Conservation (phyloP, 352 stramenopile genomes). For the Pythium monospermum region DNA sequence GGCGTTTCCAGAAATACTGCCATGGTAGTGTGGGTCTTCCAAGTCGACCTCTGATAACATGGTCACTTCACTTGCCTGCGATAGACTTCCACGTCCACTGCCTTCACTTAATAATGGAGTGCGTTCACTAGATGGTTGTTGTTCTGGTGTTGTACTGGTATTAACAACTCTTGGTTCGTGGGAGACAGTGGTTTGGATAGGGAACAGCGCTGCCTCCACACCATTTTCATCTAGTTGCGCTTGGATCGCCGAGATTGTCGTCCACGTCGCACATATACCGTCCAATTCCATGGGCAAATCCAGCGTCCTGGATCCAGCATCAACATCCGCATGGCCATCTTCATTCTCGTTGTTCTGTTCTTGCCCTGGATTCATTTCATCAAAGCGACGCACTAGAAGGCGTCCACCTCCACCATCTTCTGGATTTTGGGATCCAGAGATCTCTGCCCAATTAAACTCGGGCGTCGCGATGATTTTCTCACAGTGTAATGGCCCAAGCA, state of each 20-base stretch:
- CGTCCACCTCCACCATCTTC: not conserved
- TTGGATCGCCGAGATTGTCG: conserved; percentile 5
- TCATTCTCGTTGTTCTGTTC: not conserved
- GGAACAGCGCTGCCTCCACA: conserved; percentile 10
- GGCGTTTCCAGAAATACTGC: no score
- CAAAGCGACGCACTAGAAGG: not conserved
- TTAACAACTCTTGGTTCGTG: no score
- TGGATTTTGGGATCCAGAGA: not conserved
- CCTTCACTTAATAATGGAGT: conserved; percentile 11
- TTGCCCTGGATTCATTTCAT: not conserved
- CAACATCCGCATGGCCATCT: not conserved
- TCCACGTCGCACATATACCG: not conserved
- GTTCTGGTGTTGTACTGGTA: not conserved
- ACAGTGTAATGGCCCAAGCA: conserved; percentile 14
- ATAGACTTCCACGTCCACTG: not conserved
- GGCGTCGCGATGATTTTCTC: conserved; percentile 14
- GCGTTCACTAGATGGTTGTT: not conserved
- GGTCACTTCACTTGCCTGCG: conserved; percentile 7
- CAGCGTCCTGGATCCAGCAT: not conserved
- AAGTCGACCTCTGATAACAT: conserved; percentile 22
- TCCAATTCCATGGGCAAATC: not conserved
- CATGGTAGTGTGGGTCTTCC: not conserved
- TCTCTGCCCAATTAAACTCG: conserved; percentile 20
- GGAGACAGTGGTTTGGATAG: conserved; percentile 11
- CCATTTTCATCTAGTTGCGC: conserved; percentile 13